These are phyloP conservation scores for Leptomonas pyrrhocoris DNA, from an alignment of 208 protist genomes.

Conservation along the genomic window DNA sequence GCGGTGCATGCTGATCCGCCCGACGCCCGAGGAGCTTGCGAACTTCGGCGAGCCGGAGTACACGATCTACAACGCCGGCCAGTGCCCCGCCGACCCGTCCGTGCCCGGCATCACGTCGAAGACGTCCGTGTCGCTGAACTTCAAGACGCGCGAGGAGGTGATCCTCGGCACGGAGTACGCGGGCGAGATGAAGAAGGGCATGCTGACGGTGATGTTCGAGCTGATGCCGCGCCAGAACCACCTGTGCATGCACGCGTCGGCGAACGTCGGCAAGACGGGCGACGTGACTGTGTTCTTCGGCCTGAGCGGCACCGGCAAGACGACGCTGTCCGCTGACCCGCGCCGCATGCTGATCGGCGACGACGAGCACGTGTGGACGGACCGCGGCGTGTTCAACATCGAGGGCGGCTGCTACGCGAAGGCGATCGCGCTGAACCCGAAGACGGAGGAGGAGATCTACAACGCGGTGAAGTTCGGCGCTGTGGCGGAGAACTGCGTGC, in stretches of 20 bases:
- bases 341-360: conserved; percentile 88
- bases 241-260: conserved; percentile 93
- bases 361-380: conserved; percentile 93
- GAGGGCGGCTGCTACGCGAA: conserved; percentile 95
- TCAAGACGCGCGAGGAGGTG: conserved; percentile 89
- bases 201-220: conserved; percentile 97
- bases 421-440: conserved; percentile 84
- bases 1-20: conserved; percentile 95
- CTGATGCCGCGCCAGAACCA: conserved; percentile 92
- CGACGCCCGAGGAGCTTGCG: conserved; percentile 88
- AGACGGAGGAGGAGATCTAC: conserved; percentile 94
- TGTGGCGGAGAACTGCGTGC: conserved; percentile 89
- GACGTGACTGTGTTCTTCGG: conserved; percentile 92
- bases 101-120: conserved; percentile 82
- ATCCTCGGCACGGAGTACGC: conserved; percentile 97
- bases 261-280: conserved; percentile 88
- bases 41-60: conserved; percentile 96
- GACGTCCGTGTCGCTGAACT: conserved; percentile 85
- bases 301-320: conserved; percentile 93
- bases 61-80: conserved; percentile 95
- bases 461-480: conserved; percentile 85
- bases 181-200: conserved; percentile 98
- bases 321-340: conserved; percentile 92
- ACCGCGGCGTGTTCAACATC: conserved; percentile 92
- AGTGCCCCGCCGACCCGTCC: conserved; percentile 88